These are phyloP conservation scores for Russula olivacea DNA, from an alignment of 768 basidiomycete genomes.

Conservation along the genomic window DNA sequence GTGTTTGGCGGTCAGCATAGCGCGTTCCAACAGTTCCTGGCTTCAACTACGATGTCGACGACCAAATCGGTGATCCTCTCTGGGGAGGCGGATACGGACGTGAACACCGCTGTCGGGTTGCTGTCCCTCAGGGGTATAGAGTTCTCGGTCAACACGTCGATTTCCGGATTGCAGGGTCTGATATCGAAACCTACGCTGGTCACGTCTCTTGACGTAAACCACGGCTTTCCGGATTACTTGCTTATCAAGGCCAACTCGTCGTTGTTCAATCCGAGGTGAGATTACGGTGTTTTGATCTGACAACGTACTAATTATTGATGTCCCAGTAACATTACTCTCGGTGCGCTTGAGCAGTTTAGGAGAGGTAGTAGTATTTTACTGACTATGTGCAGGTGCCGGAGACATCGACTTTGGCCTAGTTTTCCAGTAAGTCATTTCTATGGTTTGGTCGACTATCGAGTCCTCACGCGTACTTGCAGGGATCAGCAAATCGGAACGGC, in stretches of 20 bases:
- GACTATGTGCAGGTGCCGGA: conserved; percentile 44
- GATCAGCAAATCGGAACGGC: conserved; percentile 55
- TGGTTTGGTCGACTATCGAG: neutral
- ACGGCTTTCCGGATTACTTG: conserved; percentile 60
- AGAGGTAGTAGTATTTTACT: conserved; percentile 5
- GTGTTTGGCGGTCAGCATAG: conserved; percentile 44
- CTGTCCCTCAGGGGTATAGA: conserved; percentile 50
- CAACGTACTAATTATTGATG: neutral
- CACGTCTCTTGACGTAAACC: conserved; percentile 55
- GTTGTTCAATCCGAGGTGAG: conserved; percentile 61
- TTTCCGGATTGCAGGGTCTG: conserved; percentile 62
- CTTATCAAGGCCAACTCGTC: conserved; percentile 58
- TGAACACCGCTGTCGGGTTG: conserved; percentile 60
- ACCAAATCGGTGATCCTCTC: conserved; percentile 45
- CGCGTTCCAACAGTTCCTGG: conserved; percentile 56
- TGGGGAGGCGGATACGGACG: conserved; percentile 48
- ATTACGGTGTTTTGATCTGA: neutral
- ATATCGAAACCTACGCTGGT: conserved; percentile 51
- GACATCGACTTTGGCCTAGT: conserved; percentile 57
- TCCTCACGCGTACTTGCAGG: neutral
- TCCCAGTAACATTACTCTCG: conserved; percentile 37
- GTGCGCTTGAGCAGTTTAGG: conserved; percentile 9
- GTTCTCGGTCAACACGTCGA: conserved; percentile 53
- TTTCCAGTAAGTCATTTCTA: conserved; percentile 42
- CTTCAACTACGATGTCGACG: conserved; percentile 49